A percentile compares a stretch with the other conserved stretches of the same genome.
Evolutionary conservation across 208 protist genomes (phyloP).

Genomic region (Wallacemonas sp.): DNA sequence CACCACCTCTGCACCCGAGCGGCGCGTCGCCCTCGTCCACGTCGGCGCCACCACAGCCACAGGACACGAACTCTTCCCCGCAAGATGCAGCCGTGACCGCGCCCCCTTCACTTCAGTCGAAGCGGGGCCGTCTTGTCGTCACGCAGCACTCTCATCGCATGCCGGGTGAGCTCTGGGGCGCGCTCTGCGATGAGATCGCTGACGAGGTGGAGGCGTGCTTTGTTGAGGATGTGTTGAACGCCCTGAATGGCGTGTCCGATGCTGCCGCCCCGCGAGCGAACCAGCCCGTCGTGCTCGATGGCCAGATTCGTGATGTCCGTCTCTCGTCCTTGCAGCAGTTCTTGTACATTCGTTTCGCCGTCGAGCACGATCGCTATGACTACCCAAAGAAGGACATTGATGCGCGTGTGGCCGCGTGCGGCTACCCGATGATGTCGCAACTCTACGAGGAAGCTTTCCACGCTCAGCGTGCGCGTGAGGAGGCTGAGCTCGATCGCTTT

Average conservation of each 20-base stretch:
- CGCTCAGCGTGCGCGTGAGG: constrained; percentile 9
- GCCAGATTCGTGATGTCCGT: constrained; percentile 14
- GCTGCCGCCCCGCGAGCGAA: constrained; percentile 13
- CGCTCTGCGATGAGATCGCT: constrained; percentile 16
- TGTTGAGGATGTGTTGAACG: constrained; percentile 32
- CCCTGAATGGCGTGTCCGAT: constrained; percentile 36
- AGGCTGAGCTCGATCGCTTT: constrained; percentile 4
- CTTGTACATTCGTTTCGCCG: constrained; percentile 33
- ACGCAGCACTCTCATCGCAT: constrained; percentile 34
- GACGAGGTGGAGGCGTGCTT: constrained; percentile 21
- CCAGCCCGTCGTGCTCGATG: constrained; percentile 23
- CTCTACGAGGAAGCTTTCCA: constrained; percentile 45
- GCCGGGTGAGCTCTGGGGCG: constrained; percentile 36
- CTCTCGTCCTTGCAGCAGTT: constrained; percentile 16
- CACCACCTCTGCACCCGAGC: neutral
- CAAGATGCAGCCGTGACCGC: neutral
- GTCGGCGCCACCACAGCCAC: no score
- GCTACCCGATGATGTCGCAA: constrained; percentile 30
- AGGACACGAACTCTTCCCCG: no score
- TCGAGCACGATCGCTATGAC: constrained; percentile 26
- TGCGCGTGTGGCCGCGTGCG: constrained; percentile 29
- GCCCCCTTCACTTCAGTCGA: neutral
- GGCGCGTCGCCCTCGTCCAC: no score
- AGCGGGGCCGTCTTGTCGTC: neutral
- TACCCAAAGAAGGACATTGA: constrained; percentile 37